Base-by-base conservation (phyloP, 1,139 yeast species). In the Pichia sp. region DNA sequence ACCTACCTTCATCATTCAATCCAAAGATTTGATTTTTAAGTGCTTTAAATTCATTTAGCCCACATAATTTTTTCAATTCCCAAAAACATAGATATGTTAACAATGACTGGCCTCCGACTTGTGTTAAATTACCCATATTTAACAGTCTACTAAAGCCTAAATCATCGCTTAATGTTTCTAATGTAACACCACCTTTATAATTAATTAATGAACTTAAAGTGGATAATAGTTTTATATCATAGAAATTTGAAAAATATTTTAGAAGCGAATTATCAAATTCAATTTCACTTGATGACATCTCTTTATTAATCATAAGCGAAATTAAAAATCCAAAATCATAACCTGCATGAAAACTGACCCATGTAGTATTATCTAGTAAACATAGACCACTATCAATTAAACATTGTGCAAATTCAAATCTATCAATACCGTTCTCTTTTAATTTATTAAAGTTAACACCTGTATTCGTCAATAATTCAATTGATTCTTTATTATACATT, bases 321-420 rank as follows among this genome's bases (percentile, higher is more conserved):
- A 89, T 69, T 52, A 92, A 70, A 63, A 90, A 90, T 2, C 98
- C 98, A 61, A 90, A 76, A 64, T 92, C 98, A 64, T 92, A 92
- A 16, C 97, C 98, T 1, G 89, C 83, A 63, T 92, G 97, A 66
- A 83, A 92, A 51, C 96, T 84, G 45, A 89, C 73, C 98, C 98
- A 92, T 47, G 82, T 79, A 42, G 87, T 77, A 30, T 80, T 72
- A 29, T 77, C 73, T 54, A 87, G 82, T 55, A 92, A 69, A 34
- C 90, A 76, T 49, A 92, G 69, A 0, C 98, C 98, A 45, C 95
- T 84, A 49, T 87, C 89, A 50, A 86, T 83, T 57, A 92, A 70
- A 47, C 86, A 69, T 62, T 89, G 96, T 11, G 96, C 89, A 68
- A 92, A 90, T 46, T 79, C 80, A 56, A 79, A 76, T 47, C 80